phyloP scores from a whole-genome alignment of 129 eudicot genomes.

The carrot (Daucus carota) region DNA sequence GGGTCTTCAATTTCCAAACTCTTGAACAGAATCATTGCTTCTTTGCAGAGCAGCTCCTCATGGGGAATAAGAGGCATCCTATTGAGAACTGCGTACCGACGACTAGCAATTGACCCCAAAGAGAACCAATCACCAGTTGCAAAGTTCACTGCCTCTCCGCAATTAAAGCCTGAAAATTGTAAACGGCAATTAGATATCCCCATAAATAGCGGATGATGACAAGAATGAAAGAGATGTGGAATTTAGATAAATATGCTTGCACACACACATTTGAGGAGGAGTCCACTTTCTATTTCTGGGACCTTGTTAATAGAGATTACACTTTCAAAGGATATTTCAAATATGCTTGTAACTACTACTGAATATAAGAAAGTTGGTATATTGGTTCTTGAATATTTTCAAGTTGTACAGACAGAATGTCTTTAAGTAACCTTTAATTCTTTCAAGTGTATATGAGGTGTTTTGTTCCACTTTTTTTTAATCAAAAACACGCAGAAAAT shows the following conservation, averaged over 20 bases:
- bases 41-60: slow-evolving; percentile 96
- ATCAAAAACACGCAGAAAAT: not conserved
- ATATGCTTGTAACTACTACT: not conserved
- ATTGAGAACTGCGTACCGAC: slow-evolving; percentile 74
- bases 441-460: not conserved
- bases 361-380: not conserved
- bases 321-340: not conserved
- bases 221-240: not conserved
- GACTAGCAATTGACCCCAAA: slow-evolving; percentile 78
- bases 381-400: not conserved
- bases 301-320: not conserved
- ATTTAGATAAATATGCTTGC: no score
- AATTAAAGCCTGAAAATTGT: slow-evolving; percentile 59
- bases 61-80: slow-evolving; percentile 86
- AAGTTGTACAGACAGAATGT: not conserved
- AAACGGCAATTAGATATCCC: not conserved
- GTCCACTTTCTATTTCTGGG: not conserved
- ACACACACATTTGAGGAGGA: not conserved
- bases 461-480: not conserved
- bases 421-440: not conserved
- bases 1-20: slow-evolving; percentile 39
- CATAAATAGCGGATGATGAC: not conserved
- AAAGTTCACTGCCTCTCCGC: slow-evolving; percentile 97
- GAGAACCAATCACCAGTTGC: slow-evolving; percentile 96
- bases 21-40: slow-evolving; percentile 64